phyloP scores from a whole-genome alignment of 768 basidiomycete genomes.

The Artomyces pyxidatus region DNA sequence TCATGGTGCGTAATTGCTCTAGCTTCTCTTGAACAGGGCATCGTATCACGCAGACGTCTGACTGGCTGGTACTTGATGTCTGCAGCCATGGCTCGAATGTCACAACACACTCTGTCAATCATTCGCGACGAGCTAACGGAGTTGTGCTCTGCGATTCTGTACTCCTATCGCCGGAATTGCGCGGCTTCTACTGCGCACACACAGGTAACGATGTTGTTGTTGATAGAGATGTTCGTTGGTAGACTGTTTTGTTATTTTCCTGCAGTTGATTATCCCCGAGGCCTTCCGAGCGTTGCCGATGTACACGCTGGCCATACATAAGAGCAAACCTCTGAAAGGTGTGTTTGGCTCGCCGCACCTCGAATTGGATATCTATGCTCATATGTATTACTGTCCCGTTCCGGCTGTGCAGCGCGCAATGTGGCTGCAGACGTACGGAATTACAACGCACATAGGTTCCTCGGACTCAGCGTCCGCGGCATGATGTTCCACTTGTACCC shows the following conservation, averaged over 20 bases:
- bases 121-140: slow-evolving; percentile 84
- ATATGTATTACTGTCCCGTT: background rate
- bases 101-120: slow-evolving; percentile 51
- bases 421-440: slow-evolving; percentile 95
- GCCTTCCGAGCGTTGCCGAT: slow-evolving; percentile 82
- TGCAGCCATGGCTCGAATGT: slow-evolving; percentile 62
- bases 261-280: slow-evolving; percentile 89
- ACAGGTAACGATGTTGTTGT: slow-evolving; percentile 48
- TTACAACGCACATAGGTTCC: slow-evolving; percentile 69
- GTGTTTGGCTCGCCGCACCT: background rate
- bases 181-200: slow-evolving; percentile 68
- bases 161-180: slow-evolving; percentile 86
- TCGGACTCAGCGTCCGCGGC: slow-evolving; percentile 57
- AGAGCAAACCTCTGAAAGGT: slow-evolving; percentile 92
- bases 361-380: background rate
- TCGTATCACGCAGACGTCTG: background rate
- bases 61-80: background rate
- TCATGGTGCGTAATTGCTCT: slow-evolving; percentile 48
- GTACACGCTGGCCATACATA: slow-evolving; percentile 73
- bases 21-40: too few relatives aligned
- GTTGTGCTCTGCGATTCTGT: slow-evolving; percentile 68
- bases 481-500: slow-evolving; percentile 84
- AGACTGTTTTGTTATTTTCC: slow-evolving; percentile 6
- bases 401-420: slow-evolving; percentile 48
- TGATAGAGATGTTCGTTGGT: background rate